A percentile compares a stretch with the other conserved stretches of the same genome.
Evolutionary conservation across 2,329 filamentous ascomycete genomes (phyloP).

Genomic region (Botryosphaeria dothidea): DNA sequence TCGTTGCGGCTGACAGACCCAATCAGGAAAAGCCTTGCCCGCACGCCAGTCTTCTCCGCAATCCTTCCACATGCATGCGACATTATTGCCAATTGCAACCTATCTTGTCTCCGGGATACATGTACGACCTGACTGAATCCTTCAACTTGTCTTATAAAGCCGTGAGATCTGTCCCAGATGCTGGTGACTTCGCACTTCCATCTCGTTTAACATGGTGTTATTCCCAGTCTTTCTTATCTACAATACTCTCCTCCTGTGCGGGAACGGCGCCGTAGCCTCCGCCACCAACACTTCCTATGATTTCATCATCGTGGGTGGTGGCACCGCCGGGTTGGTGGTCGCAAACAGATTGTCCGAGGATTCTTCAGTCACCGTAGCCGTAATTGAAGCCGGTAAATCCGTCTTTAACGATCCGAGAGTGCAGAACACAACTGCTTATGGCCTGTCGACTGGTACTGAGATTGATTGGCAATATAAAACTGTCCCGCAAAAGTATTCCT

Average conservation of each 20-base stretch:
- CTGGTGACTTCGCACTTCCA: not conserved
- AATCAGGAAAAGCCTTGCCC: not conserved
- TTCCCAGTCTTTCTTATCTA: not conserved
- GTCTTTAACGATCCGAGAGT: constrained; percentile 34
- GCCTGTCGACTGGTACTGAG: constrained; percentile 31
- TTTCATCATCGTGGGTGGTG: constrained; percentile 22
- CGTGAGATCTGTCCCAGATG: not conserved
- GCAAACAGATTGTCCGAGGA: constrained; percentile 31
- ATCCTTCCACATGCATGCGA: constrained; percentile 7
- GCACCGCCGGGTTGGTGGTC: constrained; percentile 23
- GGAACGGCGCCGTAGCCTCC: not conserved
- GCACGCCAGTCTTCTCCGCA: constrained; percentile 3
- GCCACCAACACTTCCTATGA: constrained; percentile 4
- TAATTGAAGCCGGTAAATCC: constrained; percentile 25
- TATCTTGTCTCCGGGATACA: not conserved
- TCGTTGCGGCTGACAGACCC: not conserved
- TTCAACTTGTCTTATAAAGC: not conserved
- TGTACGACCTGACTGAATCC: not conserved
- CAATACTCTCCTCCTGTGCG: not conserved
- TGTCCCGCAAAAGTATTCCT: constrained; percentile 32
- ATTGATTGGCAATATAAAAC: constrained; percentile 42
- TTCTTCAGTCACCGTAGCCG: constrained; percentile 23
- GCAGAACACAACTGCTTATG: constrained; percentile 25
- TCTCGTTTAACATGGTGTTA: not conserved
- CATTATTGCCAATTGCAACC: not conserved